Evolutionary conservation across 2,329 filamentous ascomycete genomes (phyloP).

Genomic region (Cytospora chrysosperma): DNA sequence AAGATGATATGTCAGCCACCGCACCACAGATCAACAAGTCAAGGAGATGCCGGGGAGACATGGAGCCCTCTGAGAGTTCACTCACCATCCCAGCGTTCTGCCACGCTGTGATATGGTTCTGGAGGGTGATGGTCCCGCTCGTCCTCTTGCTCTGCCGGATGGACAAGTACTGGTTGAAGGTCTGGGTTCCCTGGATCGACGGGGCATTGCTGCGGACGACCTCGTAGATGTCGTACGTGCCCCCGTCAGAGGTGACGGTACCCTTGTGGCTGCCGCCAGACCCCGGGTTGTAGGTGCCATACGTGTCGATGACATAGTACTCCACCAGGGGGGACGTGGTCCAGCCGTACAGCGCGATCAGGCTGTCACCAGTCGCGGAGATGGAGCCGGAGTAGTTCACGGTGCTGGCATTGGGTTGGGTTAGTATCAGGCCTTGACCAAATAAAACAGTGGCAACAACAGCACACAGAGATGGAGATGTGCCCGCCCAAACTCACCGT

Average conservation of each 20-base stretch:
- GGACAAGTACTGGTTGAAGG: constrained; percentile 45
- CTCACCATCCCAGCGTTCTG: constrained; percentile 35
- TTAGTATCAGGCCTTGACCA: not conserved
- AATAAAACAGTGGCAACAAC: not conserved
- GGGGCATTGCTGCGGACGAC: constrained; percentile 33
- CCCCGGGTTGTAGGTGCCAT: constrained; percentile 27
- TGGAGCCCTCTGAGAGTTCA: not conserved
- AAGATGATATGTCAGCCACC: not conserved
- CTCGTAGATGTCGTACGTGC: constrained; percentile 27
- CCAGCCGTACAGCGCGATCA: constrained; percentile 33
- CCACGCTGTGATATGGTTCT: constrained; percentile 49
- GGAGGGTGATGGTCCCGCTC: constrained; percentile 44
- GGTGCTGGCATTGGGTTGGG: not conserved
- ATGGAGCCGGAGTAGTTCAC: constrained; percentile 14
- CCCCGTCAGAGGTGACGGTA: constrained; percentile 27
- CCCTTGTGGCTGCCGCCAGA: constrained; percentile 17
- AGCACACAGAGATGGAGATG: too few relatives aligned
- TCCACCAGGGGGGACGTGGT: constrained; percentile 34
- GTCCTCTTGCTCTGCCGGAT: constrained; percentile 43
- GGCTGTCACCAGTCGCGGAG: constrained; percentile 5
- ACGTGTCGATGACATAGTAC: constrained; percentile 32
- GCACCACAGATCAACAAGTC: not conserved
- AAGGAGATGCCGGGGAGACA: not conserved
- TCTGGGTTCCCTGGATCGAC: constrained; percentile 40
- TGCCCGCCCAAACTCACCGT: constrained; percentile 4